phyloP scores from a whole-genome alignment of 2,329 filamentous ascomycete genomes.

The Thermoascus crustaceus region DNA sequence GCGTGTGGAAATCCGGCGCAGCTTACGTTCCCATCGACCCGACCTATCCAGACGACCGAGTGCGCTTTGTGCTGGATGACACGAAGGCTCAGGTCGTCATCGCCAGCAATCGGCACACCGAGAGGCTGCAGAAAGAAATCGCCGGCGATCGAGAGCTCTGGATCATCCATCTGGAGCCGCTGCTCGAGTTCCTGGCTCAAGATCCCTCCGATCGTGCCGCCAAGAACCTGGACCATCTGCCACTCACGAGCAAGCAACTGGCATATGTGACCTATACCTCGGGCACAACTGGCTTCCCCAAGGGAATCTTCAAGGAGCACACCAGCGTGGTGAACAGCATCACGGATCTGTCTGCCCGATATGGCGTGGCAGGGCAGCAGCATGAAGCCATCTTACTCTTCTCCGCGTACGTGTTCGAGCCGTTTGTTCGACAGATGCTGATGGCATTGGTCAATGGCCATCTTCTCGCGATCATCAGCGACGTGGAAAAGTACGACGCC shows the following conservation, averaged over 20 bases:
- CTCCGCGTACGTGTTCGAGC: conserved; percentile 2
- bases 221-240: conserved; percentile 2
- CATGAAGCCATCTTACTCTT: conserved; percentile 4
- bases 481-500: not conserved
- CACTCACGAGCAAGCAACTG: conserved; percentile 5
- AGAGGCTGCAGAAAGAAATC: not conserved
- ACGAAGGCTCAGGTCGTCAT: conserved; percentile 7
- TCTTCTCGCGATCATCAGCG: conserved; percentile 1
- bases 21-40: conserved; percentile 9
- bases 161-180: not conserved
- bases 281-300: conserved; percentile 11
- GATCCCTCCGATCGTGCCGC: conserved; percentile 3
- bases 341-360: conserved; percentile 6
- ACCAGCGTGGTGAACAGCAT: conserved; percentile 2
- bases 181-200: conserved; percentile 2
- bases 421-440: conserved; percentile 1
- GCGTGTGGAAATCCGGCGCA: conserved; percentile 9
- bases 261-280: conserved; percentile 11
- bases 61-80: conserved; percentile 1
- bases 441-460: conserved; percentile 1
- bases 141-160: not conserved
- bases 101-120: conserved; percentile 3
- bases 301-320: conserved; percentile 6
- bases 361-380: conserved; percentile 4
- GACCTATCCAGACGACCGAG: conserved; percentile 8